These are phyloP conservation scores for Aspergillus fructus DNA, from an alignment of 2,329 filamentous ascomycete genomes.

Conservation along the genomic window DNA sequence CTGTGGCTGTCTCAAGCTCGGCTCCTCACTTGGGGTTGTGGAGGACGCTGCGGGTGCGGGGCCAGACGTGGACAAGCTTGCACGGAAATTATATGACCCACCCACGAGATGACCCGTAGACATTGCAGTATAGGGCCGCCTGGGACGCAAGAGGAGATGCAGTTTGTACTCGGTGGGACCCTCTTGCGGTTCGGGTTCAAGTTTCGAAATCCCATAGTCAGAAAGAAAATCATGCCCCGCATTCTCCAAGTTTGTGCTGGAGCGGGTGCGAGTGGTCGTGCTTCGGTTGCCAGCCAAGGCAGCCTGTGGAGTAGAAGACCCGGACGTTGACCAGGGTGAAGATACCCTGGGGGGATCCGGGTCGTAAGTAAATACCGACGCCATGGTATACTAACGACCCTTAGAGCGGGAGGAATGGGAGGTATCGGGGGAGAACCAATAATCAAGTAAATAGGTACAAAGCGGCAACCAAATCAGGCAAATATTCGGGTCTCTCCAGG, in stretches of 20 bases:
- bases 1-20: conserved; percentile 37
- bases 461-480: conserved; percentile 2
- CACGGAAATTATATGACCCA: conserved; percentile 51
- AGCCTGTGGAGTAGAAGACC: conserved; percentile 41
- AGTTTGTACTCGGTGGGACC: conserved; percentile 97
- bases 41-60: conserved; percentile 18
- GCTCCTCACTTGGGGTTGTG: conserved; percentile 26
- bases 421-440: too few relatives aligned
- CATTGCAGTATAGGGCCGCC: conserved; percentile 70
- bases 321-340: conserved; percentile 79
- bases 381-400: conserved; percentile 55
- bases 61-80: conserved; percentile 21
- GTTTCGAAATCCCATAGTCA: conserved; percentile 68
- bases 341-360: conserved; percentile 82
- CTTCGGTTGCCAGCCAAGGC: conserved; percentile 24
- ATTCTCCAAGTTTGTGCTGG: conserved; percentile 40
- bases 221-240: conserved; percentile 40
- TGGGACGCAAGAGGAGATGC: conserved; percentile 77
- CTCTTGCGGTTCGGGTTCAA: conserved; percentile 88
- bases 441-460: not conserved
- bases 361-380: conserved; percentile 95
- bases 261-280: conserved; percentile 26
- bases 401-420: too few relatives aligned
- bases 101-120: conserved; percentile 62
- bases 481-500: not conserved